Percentiles rank a stretch among this genome's conserved stretches.
phyloP scores from a whole-genome alignment of 768 basidiomycete genomes.

The Terana coerulea region DNA sequence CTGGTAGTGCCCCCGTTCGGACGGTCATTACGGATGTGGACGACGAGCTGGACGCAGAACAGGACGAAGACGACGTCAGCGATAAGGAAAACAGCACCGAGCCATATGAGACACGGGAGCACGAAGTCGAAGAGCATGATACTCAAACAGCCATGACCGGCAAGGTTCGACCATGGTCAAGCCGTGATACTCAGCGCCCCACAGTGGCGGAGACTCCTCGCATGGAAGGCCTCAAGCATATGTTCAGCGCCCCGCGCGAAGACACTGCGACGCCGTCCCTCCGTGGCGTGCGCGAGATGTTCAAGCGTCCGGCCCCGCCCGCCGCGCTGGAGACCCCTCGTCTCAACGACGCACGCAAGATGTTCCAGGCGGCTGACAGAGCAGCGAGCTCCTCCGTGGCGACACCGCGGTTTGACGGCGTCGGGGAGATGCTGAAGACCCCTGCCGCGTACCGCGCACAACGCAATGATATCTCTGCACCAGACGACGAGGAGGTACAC shows the following conservation, averaged over 20 bases:
- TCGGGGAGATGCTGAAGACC: conserved; percentile 29
- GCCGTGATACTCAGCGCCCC: conserved; percentile 5
- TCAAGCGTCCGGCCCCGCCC: conserved; percentile 15
- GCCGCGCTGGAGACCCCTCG: conserved; percentile 27
- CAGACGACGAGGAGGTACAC: not conserved
- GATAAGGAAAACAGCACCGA: conserved; percentile 8
- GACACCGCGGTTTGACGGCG: conserved; percentile 25
- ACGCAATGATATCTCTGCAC: not conserved
- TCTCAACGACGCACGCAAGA: conserved; percentile 30
- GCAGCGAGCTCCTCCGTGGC: conserved; percentile 4
- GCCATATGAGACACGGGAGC: not conserved
- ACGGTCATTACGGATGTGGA: conserved; percentile 3
- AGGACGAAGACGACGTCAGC: conserved; percentile 18
- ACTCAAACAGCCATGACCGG: not conserved
- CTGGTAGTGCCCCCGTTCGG: conserved; percentile 3
- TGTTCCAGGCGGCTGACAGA: conserved; percentile 21
- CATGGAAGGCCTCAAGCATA: conserved; percentile 29
- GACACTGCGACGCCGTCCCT: conserved; percentile 22
- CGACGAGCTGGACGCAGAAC: conserved; percentile 10
- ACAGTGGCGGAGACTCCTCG: conserved; percentile 25
- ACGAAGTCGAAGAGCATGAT: not conserved
- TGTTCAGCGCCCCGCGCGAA: conserved; percentile 21
- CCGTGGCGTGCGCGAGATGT: conserved; percentile 31
- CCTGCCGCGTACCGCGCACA: conserved; percentile 18
- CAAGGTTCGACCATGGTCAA: not conserved